Evolutionary conservation across 768 basidiomycete species (phyloP), one percentile per base, ranked within the genome.

Genomic region (Mycena vitilis): DNA sequence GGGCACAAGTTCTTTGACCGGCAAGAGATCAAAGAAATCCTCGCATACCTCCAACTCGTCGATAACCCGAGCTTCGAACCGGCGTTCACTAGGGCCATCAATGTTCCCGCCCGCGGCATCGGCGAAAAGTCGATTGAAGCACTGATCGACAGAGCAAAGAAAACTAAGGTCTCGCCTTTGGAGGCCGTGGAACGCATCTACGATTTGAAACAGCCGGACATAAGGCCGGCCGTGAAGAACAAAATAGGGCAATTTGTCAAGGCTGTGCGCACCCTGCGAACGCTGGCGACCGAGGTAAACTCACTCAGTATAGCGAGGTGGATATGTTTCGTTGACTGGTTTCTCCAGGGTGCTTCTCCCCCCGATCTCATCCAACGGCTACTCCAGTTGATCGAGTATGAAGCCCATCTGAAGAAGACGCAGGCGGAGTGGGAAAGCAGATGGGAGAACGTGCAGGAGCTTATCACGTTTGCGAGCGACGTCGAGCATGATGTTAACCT

Each of bases 1-100:
- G 94, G 94, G 0, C 91, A 92, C 74, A 92, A 90, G 74, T 95
- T 95, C 84, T 96, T 96, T 73, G 93, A 95, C 70, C 88, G 94
- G 20, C 76, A 88, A 73, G 95, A 95, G 90, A 86, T 96, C 74
- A 95, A 95, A 80, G 93, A 95, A 77, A 63, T 95, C 13, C 79
- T 95, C 36, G 90, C 91, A 2, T 96, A 96, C 74, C 82, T 96
- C 4, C 95, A 95, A 75, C 81, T 96, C 5, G 82, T 91, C 2
- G 94, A 95, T 71, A 95, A 95, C 74, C 88, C 90, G 0, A 75
- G 78, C 7, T 89, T 85, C 67, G 78, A 83, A 49, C 91, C 93
- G 4, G 92, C 93, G 0, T 91, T 95, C 69, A 75, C 81, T 11
- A 87, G 93, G n/a, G 87, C 89, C 4, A 82, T 94, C 37, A 95